Evolutionary conservation across 495 filamentous ascomycete species (phyloP).

Genomic region (Massariosphaeria phaeospora): DNA sequence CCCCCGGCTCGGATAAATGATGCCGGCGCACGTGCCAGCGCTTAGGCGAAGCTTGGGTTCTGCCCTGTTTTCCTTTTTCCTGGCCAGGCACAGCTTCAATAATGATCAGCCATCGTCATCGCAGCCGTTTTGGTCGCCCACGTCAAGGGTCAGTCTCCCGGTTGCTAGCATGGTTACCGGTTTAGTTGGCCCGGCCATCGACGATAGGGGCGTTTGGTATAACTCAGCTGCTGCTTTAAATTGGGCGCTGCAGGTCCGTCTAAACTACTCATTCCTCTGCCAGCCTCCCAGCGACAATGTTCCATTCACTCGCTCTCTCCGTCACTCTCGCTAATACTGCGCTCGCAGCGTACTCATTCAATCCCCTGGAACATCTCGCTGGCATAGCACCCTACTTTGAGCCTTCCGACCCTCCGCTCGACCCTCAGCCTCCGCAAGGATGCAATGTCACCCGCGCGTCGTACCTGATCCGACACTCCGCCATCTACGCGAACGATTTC

Average conservation of each 20-base stretch:
- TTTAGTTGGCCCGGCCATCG: no score
- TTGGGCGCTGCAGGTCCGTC: background rate
- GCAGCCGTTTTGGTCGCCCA: no score
- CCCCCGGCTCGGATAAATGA: no score
- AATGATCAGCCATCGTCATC: no score
- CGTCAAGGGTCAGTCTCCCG: no score
- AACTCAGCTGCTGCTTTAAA: background rate
- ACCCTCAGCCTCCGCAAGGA: conserved; percentile 37
- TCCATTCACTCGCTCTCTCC: conserved; percentile 23
- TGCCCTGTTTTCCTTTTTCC: no score
- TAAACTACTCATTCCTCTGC: background rate
- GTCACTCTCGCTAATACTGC: conserved; percentile 18
- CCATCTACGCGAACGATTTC: conserved; percentile 49
- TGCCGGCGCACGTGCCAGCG: no score
- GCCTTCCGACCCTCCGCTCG: conserved; percentile 43
- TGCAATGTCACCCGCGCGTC: conserved; percentile 43
- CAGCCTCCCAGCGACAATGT: conserved; percentile 12
- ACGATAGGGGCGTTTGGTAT: no score
- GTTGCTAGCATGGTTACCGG: no score
- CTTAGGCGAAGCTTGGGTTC: no score
- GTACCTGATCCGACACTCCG: conserved; percentile 47
- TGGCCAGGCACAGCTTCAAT: no score
- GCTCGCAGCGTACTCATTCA: conserved; percentile 41
- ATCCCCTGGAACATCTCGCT: conserved; percentile 48
- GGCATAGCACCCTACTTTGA: conserved; percentile 50